Evolutionary conservation across 2,329 filamentous ascomycete species (phyloP).

Genomic region (Balansia obtecta): DNA sequence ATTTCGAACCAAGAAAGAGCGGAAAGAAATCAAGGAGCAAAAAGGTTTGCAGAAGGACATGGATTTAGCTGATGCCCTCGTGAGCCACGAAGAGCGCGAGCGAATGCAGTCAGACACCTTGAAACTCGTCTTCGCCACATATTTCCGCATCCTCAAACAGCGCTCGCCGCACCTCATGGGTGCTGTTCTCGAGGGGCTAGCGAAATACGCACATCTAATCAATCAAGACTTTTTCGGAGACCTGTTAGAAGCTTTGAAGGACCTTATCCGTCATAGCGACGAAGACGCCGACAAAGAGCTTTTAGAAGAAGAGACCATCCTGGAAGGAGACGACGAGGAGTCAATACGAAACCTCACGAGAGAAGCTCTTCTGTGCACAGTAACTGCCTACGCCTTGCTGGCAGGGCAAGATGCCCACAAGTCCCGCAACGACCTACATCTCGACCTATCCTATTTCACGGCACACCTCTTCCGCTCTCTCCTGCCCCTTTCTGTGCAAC

Average conservation of each 20-base stretch:
- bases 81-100: constrained; percentile 85
- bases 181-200: constrained; percentile 87
- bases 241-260: constrained; percentile 84
- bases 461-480: constrained; percentile 85
- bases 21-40: constrained; percentile 74
- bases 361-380: constrained; percentile 84
- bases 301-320: constrained; percentile 25
- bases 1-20: constrained; percentile 78
- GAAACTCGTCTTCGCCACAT: constrained; percentile 88
- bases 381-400: constrained; percentile 91
- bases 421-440: constrained; percentile 65
- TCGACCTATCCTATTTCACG: constrained; percentile 92
- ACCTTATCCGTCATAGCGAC: constrained; percentile 70
- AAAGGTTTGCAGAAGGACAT: constrained; percentile 88
- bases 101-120: constrained; percentile 90
- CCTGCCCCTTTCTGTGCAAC: constrained; percentile 63
- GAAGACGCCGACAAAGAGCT: constrained; percentile 35
- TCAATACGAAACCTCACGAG: constrained; percentile 62
- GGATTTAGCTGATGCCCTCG: constrained; percentile 78
- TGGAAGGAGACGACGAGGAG: constrained; percentile 30
- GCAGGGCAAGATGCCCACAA: constrained; percentile 88
- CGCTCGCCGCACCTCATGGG: constrained; percentile 80
- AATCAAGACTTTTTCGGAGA: constrained; percentile 99
- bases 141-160: constrained; percentile 87
- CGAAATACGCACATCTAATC: constrained; percentile 90